Base-by-base conservation (phyloP, 495 filamentous ascomycete genomes). In the Lophium mytilinum region DNA sequence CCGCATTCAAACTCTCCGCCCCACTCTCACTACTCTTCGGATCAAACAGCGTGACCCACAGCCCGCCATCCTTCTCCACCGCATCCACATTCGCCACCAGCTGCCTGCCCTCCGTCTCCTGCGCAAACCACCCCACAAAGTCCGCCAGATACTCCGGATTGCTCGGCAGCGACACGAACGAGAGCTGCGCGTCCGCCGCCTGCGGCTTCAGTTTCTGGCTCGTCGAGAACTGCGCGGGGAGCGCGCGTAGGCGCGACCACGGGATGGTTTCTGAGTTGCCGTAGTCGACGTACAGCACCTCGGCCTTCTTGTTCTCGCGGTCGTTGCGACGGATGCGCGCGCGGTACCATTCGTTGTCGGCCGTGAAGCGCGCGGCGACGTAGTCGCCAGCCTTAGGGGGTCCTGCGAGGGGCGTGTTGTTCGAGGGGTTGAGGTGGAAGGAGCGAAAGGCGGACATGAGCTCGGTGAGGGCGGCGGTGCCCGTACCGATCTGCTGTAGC, bases 221-320 rank as follows among this genome's bases (percentile, higher is more conserved):
- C 14, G 78, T 71, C 11, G 77, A 78, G 78, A 96, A 97, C 67
- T 91, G 85, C 5, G 84, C 71, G 65, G 88, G 83, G 33, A 97
- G 78, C 30, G 91, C 81, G 19, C 93, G 85, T 21, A 99, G 83
- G 45, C 76, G 75, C 9, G 82, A 81, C 89, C 90, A 97, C 3
- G 90, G 83, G 37, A 92, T 74, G 64, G 81, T 81, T 74, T 97
- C 94, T 18, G 82, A 84, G 78, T 99, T 97, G 57, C 94, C 94
- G 70, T 92, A 99, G 73, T 99, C 94, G 60, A 97, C 82, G 74
- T 96, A 99, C 12, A 91, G 70, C 5, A 99, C 83, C 71, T 97
- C 91, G 10, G 90, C 86, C 59, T 85, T 82, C 76, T 94, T 86
- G 60, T 84, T 84, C 37, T 88, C 80, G 57, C 93, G 90, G 71